Conservation (phyloP, 148 eudicot genomes). For the Fallopia convolvulus region DNA sequence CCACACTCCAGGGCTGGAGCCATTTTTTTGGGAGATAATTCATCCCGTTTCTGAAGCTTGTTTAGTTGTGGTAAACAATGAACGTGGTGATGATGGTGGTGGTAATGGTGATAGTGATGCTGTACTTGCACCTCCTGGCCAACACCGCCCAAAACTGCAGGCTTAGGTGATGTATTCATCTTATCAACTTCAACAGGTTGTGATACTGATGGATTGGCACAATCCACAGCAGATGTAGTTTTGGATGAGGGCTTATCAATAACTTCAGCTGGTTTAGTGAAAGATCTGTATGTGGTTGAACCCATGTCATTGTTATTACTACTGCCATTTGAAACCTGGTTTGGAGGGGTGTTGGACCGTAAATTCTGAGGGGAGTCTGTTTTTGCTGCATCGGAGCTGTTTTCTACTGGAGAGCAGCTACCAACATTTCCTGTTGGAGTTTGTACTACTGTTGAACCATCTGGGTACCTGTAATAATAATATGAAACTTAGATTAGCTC, state of each 20-base stretch:
- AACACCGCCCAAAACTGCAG: slow-evolving; percentile 9
- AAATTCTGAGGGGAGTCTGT: slow-evolving; percentile 27
- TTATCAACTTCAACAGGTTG: slow-evolving; percentile 29
- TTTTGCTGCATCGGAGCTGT: slow-evolving; percentile 59
- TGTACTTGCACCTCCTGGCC: slow-evolving; percentile 33
- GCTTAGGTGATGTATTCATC: slow-evolving; percentile 16
- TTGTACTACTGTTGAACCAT: slow-evolving; percentile 35
- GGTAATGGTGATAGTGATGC: slow-evolving; percentile 52
- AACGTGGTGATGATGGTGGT: slow-evolving; percentile 46
- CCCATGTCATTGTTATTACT: slow-evolving; percentile 72
- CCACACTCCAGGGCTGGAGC: slow-evolving; percentile 28
- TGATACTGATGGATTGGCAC: slow-evolving; percentile 29
- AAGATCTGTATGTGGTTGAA: slow-evolving; percentile 47
- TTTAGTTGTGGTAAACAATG: slow-evolving; percentile 37
- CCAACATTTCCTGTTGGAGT: slow-evolving; percentile 58
- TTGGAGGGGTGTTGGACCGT: slow-evolving; percentile 34
- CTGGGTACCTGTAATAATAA: slow-evolving; percentile 53
- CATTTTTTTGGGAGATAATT: slow-evolving; percentile 22
- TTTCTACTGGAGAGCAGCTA: slow-evolving; percentile 57
- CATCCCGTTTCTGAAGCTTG: slow-evolving; percentile 22
- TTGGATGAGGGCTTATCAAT: slow-evolving; percentile 29
- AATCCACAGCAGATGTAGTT: slow-evolving; percentile 30
- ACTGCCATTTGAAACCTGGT: slow-evolving; percentile 52
- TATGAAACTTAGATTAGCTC: background rate
- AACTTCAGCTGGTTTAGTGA: slow-evolving; percentile 27